Conservation (phyloP, 2,329 filamentous ascomycete genomes). For the Colletotrichum sp. region DNA sequence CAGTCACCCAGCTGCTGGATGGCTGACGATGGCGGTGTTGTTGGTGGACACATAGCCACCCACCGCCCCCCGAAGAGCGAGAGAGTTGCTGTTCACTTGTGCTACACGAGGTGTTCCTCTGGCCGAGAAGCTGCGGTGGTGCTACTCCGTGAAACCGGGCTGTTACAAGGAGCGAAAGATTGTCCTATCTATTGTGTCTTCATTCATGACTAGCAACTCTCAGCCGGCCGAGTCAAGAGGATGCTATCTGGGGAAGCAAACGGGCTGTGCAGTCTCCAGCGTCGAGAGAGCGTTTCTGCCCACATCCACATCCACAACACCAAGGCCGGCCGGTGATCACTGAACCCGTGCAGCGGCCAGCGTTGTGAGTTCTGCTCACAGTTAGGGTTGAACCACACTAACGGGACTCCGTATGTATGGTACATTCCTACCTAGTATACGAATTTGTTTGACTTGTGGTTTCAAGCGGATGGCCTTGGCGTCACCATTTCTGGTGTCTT, state of each 20-base stretch:
- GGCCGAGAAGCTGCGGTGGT: neutral
- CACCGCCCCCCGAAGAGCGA: neutral
- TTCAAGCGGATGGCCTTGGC: constrained; percentile 3
- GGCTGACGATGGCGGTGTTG: neutral
- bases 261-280: neutral
- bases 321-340: neutral
- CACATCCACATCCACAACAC: neutral
- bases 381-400: neutral
- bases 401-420: neutral
- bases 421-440: neutral
- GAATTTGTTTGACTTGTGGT: constrained; percentile 8
- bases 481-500: constrained; percentile 5
- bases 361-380: neutral
- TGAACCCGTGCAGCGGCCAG: neutral
- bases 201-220: constrained; percentile 2
- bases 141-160: constrained; percentile 7
- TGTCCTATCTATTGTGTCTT: neutral
- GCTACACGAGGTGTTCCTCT: neutral
- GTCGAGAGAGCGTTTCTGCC: neutral
- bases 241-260: neutral
- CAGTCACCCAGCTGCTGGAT: neutral
- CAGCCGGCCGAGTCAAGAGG: constrained; percentile 3
- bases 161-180: neutral
- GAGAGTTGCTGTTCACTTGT: neutral
- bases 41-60: neutral